Conservation (phyloP, 1,284 basidiomycete species). For the Boletellus deceptivus region DNA sequence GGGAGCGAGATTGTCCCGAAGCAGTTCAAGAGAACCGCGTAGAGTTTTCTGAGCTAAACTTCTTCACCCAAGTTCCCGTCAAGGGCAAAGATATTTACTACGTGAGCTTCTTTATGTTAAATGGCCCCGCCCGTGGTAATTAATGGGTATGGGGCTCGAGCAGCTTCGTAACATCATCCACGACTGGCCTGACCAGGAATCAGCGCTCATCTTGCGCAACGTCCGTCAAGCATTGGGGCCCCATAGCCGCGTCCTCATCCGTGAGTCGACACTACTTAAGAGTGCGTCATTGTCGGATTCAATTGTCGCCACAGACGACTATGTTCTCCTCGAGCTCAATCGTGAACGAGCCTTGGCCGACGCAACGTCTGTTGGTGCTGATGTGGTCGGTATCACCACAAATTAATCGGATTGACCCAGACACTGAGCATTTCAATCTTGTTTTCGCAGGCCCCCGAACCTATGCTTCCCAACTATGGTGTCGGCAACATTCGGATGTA, state of each 20-base stretch:
- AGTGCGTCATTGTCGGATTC: neutral
- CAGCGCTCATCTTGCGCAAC: constrained; percentile 26
- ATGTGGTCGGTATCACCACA: constrained; percentile 12
- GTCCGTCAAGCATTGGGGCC: constrained; percentile 28
- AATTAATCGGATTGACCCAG: neutral
- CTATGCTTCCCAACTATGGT: constrained; percentile 37
- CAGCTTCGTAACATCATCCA: constrained; percentile 33
- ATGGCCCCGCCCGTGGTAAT: neutral
- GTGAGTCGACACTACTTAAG: constrained; percentile 12
- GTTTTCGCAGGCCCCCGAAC: constrained; percentile 32
- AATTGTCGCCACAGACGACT: constrained; percentile 19
- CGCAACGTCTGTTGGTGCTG: constrained; percentile 9
- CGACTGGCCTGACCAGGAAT: constrained; percentile 31
- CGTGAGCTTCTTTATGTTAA: constrained; percentile 14
- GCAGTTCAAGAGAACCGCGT: constrained; percentile 24
- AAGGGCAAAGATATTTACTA: constrained; percentile 32
- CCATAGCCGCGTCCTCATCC: constrained; percentile 30
- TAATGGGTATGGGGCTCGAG: neutral
- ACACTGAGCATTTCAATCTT: neutral
- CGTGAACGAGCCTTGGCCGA: constrained; percentile 18
- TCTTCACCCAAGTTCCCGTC: constrained; percentile 29
- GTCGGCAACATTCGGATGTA: constrained; percentile 31
- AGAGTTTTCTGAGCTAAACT: constrained; percentile 30
- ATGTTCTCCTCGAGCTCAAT: constrained; percentile 20
- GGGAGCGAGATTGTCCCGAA: constrained; percentile 24